Evolutionary conservation across 495 filamentous ascomycete genomes (phyloP).

Genomic region (Umbilicaria muhlenbergii): DNA sequence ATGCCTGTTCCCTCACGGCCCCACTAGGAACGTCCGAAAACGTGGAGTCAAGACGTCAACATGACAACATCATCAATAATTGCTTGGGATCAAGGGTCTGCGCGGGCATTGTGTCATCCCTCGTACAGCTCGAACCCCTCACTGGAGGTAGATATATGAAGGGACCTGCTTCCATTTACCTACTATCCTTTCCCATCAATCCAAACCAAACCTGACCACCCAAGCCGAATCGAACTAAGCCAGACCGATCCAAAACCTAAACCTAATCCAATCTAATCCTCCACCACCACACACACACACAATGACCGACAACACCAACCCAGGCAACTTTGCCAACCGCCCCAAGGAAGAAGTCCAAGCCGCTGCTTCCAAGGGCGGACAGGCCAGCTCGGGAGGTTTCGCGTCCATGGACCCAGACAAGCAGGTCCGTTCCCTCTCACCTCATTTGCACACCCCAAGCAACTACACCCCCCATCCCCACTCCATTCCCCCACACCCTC

Average conservation of each 20-base stretch:
- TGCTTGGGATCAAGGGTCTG: too few species aligned
- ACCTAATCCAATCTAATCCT: not conserved
- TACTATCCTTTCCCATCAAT: too few species aligned
- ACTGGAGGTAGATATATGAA: too few species aligned
- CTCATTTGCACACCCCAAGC: not conserved
- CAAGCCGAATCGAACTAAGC: constrained; percentile 28
- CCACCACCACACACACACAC: not conserved
- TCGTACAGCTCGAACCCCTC: too few species aligned
- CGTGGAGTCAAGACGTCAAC: too few species aligned
- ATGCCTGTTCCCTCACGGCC: too few species aligned
- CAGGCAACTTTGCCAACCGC: constrained; percentile 48
- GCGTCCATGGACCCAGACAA: constrained; percentile 27
- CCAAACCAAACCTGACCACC: constrained; percentile 18
- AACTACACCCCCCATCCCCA: not conserved
- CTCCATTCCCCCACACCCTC: not conserved
- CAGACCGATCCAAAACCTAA: too few species aligned
- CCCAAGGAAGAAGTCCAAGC: constrained; percentile 39
- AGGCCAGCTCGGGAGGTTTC: constrained; percentile 22
- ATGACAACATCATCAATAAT: too few species aligned
- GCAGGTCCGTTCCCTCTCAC: constrained; percentile 21
- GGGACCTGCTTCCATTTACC: too few species aligned
- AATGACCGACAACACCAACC: constrained; percentile 33
- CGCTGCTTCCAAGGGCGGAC: constrained; percentile 36
- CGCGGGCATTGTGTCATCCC: too few species aligned
- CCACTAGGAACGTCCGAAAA: constrained; percentile 18